Evolutionary conservation across 768 basidiomycete genomes (phyloP).

Genomic region (Hericium erinaceus): DNA sequence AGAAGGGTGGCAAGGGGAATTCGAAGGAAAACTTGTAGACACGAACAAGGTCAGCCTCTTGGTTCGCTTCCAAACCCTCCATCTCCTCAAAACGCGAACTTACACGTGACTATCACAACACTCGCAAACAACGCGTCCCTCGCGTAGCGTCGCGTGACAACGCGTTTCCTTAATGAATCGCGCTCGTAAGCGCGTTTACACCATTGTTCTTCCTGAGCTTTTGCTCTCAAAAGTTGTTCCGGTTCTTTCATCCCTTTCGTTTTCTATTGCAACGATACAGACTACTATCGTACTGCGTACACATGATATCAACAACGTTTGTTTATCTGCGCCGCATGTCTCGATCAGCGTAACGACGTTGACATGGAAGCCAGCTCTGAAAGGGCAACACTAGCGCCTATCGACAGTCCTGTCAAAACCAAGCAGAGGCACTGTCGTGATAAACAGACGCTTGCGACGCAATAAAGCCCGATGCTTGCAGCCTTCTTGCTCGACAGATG

Average conservation of each 20-base stretch:
- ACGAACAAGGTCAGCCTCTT: conserved; percentile 12
- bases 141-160: conserved; percentile 9
- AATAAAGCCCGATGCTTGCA: too few relatives aligned
- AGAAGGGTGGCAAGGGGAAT: conserved; percentile 1
- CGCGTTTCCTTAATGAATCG: conserved; percentile 2
- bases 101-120: conserved; percentile 13
- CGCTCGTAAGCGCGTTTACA: background rate
- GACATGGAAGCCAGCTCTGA: too few relatives aligned
- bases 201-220: background rate
- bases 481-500: too few relatives aligned
- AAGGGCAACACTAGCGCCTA: too few relatives aligned
- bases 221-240: background rate
- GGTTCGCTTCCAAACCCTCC: conserved; percentile 8
- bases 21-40: background rate
- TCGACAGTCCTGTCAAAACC: too few relatives aligned
- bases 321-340: background rate
- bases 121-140: conserved; percentile 13
- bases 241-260: background rate
- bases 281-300: background rate
- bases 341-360: too few relatives aligned
- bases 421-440: too few relatives aligned
- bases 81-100: conserved; percentile 10
- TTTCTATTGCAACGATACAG: background rate
- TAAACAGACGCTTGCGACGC: too few relatives aligned
- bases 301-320: background rate